Evolutionary conservation across 805 yeast genomes (phyloP), one percentile per base, ranked within the genome.

Genomic region (Diddensiella caesifluorescens): DNA sequence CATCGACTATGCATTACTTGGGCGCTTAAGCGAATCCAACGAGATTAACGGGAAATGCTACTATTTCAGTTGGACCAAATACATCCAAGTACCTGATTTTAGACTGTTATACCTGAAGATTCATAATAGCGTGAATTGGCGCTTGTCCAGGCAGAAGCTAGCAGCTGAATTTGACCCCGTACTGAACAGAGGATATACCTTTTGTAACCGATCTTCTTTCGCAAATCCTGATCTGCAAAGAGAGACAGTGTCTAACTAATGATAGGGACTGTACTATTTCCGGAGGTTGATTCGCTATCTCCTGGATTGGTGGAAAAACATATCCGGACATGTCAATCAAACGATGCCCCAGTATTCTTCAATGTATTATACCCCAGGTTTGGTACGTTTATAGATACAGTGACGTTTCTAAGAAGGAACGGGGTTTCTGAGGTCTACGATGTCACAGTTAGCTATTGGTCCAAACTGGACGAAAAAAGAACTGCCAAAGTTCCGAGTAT

Each of bases 351-450:
- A 0, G 62, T 59, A 12, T 69, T 83, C 15, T 60, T 72, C 7
- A 70, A 83, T 48, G 62, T 85, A 4, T 62, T 89, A 21, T 88
- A 88, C 53, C 97, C 97, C 2, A 67, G 97, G 40, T 87, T 76
- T 43, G 39, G 48, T 20, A 51, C 61, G 1, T 55, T 61, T 30
- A 46, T 49, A 4, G 62, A 59, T 28, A 39, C 55, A 6, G 43
- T 55, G 7, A 43, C 47, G 12, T 45, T 50, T 18, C 48, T 61
- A 6, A 46, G 57, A 22, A 52, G 51, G 4, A 48, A 58, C 18
- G 51, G 52, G 1, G 35, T 54, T 12, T 42, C 54, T 3, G 44
- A 51, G 12, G 52, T 82, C 4, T 79, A 78, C 46, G 84, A 80
- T 54, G 55, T 80, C 5, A 74, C 86, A 2, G 58, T 80, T 3